These are phyloP conservation scores for Schizophyllum commune DNA, from an alignment of 1,284 basidiomycete genomes.

Conservation along the genomic window DNA sequence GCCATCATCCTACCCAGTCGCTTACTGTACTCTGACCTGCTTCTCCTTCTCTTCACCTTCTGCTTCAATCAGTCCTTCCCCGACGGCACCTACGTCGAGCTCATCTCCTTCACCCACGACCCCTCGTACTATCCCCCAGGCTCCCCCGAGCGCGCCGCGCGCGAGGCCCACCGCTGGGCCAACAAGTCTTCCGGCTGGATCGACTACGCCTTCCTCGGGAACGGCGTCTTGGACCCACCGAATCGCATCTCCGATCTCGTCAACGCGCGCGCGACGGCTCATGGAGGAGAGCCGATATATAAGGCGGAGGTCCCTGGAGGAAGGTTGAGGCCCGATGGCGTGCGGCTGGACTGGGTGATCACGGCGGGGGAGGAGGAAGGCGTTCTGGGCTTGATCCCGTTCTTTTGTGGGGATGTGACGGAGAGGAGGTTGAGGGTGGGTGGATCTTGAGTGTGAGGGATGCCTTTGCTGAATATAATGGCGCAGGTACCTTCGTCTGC, in stretches of 20 bases:
- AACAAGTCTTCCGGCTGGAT: slow-evolving; percentile 51
- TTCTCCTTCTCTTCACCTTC: neutral
- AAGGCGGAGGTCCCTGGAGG: slow-evolving; percentile 38
- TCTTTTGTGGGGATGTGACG: slow-evolving; percentile 67
- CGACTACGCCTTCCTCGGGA: slow-evolving; percentile 52
- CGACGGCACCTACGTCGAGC: slow-evolving; percentile 60
- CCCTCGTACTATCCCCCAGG: slow-evolving; percentile 40
- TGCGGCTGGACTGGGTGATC: slow-evolving; percentile 50
- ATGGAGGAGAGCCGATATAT: slow-evolving; percentile 33
- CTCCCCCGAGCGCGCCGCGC: slow-evolving; percentile 32
- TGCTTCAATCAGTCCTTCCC: slow-evolving; percentile 39
- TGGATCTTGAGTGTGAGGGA: slow-evolving; percentile 1
- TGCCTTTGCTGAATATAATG: too few species aligned
- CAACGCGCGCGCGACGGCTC: slow-evolving; percentile 36
- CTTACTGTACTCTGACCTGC: neutral
- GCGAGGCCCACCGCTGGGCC: slow-evolving; percentile 46
- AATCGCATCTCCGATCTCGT: slow-evolving; percentile 36
- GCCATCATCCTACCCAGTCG: slow-evolving; percentile 9
- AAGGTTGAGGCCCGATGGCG: slow-evolving; percentile 43
- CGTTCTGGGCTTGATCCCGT: slow-evolving; percentile 28
- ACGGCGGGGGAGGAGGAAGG: slow-evolving; percentile 16
- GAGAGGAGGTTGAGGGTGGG: slow-evolving; percentile 48
- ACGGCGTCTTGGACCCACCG: slow-evolving; percentile 31
- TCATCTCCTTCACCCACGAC: slow-evolving; percentile 55
- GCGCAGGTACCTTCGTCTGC: neutral